These are phyloP conservation scores for Solanum ossicruentum DNA, from an alignment of 257 asterid genomes.

Conservation along the genomic window DNA sequence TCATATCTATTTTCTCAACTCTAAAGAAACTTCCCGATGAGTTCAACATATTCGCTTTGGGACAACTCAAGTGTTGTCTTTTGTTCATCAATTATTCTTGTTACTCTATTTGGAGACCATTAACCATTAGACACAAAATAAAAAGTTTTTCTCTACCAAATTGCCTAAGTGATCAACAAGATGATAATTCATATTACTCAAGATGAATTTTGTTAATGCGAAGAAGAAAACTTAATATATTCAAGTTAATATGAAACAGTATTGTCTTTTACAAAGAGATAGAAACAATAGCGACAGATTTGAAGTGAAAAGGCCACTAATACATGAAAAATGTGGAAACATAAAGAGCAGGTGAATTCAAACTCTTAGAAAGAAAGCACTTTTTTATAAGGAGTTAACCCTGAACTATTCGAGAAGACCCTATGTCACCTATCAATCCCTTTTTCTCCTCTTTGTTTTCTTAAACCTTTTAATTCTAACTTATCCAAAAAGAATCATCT, in stretches of 20 bases:
- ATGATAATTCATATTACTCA: neutral
- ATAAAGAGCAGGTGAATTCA: neutral
- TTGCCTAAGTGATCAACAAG: neutral
- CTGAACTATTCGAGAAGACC: neutral
- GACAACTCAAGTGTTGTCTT: neutral
- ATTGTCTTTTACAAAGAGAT: neutral
- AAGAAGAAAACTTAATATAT: neutral
- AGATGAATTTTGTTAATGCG: neutral
- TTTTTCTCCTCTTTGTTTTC: neutral
- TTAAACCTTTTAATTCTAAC: neutral
- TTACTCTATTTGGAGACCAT: neutral
- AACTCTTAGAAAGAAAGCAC: neutral
- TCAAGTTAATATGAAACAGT: neutral
- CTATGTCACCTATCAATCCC: neutral
- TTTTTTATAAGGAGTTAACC: neutral
- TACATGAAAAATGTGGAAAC: neutral
- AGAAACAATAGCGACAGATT: neutral
- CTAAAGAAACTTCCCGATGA: neutral
- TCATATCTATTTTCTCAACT: neutral
- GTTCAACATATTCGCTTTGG: neutral
- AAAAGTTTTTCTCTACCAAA: neutral
- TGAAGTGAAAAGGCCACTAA: neutral
- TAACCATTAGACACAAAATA: neutral
- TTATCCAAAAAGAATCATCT: neutral
- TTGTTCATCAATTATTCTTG: neutral